These are phyloP conservation scores for Xylariaceae sp. DNA, from an alignment of 2,329 filamentous ascomycete species.

Conservation along the genomic window DNA sequence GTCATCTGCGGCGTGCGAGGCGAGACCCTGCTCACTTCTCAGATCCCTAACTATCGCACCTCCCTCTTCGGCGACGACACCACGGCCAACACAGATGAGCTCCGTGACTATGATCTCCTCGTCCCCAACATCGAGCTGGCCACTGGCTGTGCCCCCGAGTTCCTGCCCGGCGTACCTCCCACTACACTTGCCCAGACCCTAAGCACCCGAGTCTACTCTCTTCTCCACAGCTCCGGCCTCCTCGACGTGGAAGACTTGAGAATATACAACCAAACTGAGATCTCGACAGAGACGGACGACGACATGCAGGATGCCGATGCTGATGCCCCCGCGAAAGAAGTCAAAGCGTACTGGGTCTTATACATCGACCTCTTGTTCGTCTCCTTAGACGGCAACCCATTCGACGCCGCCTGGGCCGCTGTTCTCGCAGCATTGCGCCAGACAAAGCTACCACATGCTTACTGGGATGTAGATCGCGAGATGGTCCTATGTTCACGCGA, in stretches of 20 bases:
- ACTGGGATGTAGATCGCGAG: constrained; percentile 80
- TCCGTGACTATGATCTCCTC: constrained; percentile 65
- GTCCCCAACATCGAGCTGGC: constrained; percentile 92
- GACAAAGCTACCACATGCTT: constrained; percentile 71
- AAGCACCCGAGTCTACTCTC: constrained; percentile 71
- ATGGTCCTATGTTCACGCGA: constrained; percentile 67
- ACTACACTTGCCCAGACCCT: constrained; percentile 77
- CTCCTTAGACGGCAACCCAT: constrained; percentile 84
- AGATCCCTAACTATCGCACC: constrained; percentile 66
- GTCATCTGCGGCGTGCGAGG: constrained; percentile 91
- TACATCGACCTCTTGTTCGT: constrained; percentile 96
- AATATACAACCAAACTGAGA: constrained; percentile 51
- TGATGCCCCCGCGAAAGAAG: constrained; percentile 30
- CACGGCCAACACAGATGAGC: constrained; percentile 39
- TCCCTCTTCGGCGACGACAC: constrained; percentile 32
- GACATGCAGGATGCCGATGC: constrained; percentile 33
- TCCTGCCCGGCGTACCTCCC: constrained; percentile 80
- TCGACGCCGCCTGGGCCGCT: constrained; percentile 86
- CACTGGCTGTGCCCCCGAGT: constrained; percentile 83
- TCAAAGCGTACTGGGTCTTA: constrained; percentile 90
- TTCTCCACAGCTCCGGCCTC: constrained; percentile 68
- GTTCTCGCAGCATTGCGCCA: constrained; percentile 76
- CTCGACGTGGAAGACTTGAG: constrained; percentile 65
- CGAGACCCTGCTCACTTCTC: constrained; percentile 72
- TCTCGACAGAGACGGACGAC: constrained; percentile 27